Conservation (phyloP, 2,329 filamentous ascomycete species). For the Microdochium trichocladiopsis region DNA sequence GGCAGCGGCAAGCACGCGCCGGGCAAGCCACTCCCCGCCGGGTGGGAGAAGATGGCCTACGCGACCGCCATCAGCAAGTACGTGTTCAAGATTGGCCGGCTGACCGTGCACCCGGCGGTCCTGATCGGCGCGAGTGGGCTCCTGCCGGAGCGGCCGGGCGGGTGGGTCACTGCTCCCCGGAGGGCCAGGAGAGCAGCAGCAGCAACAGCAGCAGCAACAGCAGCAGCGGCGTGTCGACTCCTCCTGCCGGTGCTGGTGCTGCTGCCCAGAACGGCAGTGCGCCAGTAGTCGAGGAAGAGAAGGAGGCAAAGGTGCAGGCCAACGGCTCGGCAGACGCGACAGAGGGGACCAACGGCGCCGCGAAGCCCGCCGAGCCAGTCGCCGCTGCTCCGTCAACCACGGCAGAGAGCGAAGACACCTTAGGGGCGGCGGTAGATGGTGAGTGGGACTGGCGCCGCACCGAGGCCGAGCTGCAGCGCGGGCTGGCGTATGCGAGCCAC, state of each 20-base stretch:
- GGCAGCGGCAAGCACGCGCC: too few species aligned
- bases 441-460: constrained; percentile 53
- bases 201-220: constrained; percentile 28
- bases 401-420: too few species aligned
- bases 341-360: neutral
- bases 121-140: constrained; percentile 65
- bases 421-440: constrained; percentile 24
- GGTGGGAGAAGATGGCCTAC: constrained; percentile 58
- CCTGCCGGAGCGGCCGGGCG: constrained; percentile 65
- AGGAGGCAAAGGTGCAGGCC: neutral
- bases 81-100: constrained; percentile 72
- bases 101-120: constrained; percentile 78
- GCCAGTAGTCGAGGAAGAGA: neutral
- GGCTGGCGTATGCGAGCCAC: constrained; percentile 46
- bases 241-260: too few species aligned
- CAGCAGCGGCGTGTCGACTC: constrained; percentile 8
- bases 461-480: constrained; percentile 47
- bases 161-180: constrained; percentile 39
- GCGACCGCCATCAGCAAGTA: constrained; percentile 74
- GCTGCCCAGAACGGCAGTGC: too few species aligned
- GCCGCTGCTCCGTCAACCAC: constrained; percentile 29
- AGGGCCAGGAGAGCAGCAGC: too few species aligned
- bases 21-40: constrained; percentile 27
- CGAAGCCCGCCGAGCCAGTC: constrained; percentile 6
- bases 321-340: neutral